Evolutionary conservation across 1,284 basidiomycete genomes (phyloP).

Genomic region (Ustilago tritici): DNA sequence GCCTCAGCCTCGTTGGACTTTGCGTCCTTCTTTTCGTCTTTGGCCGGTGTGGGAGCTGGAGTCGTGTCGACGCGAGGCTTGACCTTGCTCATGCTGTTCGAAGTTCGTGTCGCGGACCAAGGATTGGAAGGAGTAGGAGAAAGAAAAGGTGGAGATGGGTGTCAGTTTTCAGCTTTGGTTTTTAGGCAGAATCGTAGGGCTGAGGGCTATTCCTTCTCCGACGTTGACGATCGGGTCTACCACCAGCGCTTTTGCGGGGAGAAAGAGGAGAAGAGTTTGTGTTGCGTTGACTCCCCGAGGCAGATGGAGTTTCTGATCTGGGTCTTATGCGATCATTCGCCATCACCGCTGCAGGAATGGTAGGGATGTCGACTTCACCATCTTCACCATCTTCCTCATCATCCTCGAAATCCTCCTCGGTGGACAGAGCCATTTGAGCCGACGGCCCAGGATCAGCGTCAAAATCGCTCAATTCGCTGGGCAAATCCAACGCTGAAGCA

Average conservation of each 20-base stretch:
- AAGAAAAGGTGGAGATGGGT: not conserved
- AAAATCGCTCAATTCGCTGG: not conserved
- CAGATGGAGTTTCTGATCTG: conserved; percentile 29
- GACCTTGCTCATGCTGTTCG: conserved; percentile 57
- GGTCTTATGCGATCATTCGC: conserved; percentile 10
- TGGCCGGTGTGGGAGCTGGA: conserved; percentile 51
- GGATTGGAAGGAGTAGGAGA: not conserved
- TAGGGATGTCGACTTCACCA: not conserved
- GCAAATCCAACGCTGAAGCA: not conserved
- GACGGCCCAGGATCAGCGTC: not conserved
- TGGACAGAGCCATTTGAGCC: not conserved
- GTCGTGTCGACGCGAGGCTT: conserved; percentile 58
- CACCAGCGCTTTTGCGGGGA: not conserved
- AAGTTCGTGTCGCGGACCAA: not conserved
- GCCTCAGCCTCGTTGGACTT: conserved; percentile 40
- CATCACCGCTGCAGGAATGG: not conserved
- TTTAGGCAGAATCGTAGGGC: not conserved
- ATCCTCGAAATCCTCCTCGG: not conserved
- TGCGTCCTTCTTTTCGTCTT: conserved; percentile 48
- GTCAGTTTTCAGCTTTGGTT: conserved; percentile 3
- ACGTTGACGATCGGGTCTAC: conserved; percentile 19
- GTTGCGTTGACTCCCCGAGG: not conserved
- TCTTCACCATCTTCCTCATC: conserved; percentile 5
- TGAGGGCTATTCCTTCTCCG: conserved; percentile 13
- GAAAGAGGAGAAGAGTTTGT: not conserved